These are phyloP conservation scores for Schoenoplectus triqueter DNA, from an alignment of 202 grass and related monocot species.

Conservation along the genomic window DNA sequence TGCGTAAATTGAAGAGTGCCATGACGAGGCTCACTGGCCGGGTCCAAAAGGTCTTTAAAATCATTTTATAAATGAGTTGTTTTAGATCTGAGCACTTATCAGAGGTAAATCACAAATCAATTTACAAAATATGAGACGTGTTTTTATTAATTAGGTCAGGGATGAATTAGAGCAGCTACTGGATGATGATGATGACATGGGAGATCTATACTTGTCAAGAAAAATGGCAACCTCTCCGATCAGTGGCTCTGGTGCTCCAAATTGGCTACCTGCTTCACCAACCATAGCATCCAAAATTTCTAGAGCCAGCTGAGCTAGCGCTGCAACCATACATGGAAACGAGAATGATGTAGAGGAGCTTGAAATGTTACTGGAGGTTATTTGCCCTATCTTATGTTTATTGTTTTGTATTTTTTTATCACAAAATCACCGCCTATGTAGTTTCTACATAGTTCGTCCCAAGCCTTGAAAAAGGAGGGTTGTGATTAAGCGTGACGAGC, in stretches of 20 bases:
- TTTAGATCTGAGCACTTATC: conserved; percentile 14
- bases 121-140: conserved; percentile 13
- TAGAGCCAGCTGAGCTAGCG: conserved; percentile 90
- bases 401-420: conserved; percentile 3
- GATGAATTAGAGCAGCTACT: conserved; percentile 98
- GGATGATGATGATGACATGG: conserved; percentile 99
- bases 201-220: conserved; percentile 99
- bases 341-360: conserved; percentile 37
- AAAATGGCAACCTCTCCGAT: conserved; percentile 88
- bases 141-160: conserved; percentile 70
- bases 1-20: conserved; percentile 90
- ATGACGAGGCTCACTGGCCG: conserved; percentile 91
- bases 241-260: conserved; percentile 78
- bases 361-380: conserved; percentile 37
- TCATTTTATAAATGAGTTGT: not conserved
- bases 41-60: conserved; percentile 78
- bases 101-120: conserved; percentile 16
- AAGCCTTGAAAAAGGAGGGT: too few relatives aligned
- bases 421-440: not conserved
- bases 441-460: too few relatives aligned
- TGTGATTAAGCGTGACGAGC: too few relatives aligned
- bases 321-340: conserved; percentile 80
- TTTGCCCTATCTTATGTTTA: not conserved
- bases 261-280: conserved; percentile 85
- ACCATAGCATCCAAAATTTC: conserved; percentile 97